These are phyloP conservation scores for Penicillium sp. DNA, from an alignment of 2,329 filamentous ascomycete genomes.

Conservation along the genomic window DNA sequence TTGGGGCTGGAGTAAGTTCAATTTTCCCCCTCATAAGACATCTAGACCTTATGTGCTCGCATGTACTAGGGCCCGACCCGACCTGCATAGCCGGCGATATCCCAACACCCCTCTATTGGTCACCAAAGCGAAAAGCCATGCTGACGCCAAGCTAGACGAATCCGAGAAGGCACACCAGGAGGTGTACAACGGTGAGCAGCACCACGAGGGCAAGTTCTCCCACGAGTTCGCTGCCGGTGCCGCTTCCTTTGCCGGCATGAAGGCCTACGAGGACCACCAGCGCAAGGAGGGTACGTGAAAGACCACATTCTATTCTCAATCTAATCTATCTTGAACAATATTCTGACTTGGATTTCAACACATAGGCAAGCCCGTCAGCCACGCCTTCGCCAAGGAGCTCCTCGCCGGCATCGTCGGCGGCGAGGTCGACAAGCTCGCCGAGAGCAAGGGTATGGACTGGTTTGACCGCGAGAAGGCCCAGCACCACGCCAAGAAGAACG, in stretches of 20 bases:
- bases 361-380: slow-evolving; percentile 67
- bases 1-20: slow-evolving; percentile 36
- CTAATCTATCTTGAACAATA: not conserved
- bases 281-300: slow-evolving; percentile 60
- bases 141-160: slow-evolving; percentile 42
- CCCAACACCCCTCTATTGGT: not conserved
- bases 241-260: slow-evolving; percentile 76
- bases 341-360: not conserved
- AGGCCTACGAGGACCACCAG: slow-evolving; percentile 74
- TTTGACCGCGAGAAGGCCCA: slow-evolving; percentile 60
- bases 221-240: slow-evolving; percentile 75
- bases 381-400: slow-evolving; percentile 75
- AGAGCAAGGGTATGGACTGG: slow-evolving; percentile 65
- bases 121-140: not conserved
- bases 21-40: not conserved
- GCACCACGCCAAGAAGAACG: slow-evolving; percentile 58
- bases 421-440: slow-evolving; percentile 73
- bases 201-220: slow-evolving; percentile 62
- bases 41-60: not conserved
- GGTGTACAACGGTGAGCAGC: slow-evolving; percentile 49
- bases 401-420: slow-evolving; percentile 69
- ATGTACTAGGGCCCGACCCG: slow-evolving; percentile 3
- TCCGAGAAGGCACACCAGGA: slow-evolving; percentile 54
- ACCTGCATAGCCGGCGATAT: slow-evolving; percentile 2
- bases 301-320: not conserved